Percentiles rank a stretch among this genome's conserved stretches.
phyloP scores from a whole-genome alignment of 1,284 basidiomycete species.

The Vanrija pseudolonga region DNA sequence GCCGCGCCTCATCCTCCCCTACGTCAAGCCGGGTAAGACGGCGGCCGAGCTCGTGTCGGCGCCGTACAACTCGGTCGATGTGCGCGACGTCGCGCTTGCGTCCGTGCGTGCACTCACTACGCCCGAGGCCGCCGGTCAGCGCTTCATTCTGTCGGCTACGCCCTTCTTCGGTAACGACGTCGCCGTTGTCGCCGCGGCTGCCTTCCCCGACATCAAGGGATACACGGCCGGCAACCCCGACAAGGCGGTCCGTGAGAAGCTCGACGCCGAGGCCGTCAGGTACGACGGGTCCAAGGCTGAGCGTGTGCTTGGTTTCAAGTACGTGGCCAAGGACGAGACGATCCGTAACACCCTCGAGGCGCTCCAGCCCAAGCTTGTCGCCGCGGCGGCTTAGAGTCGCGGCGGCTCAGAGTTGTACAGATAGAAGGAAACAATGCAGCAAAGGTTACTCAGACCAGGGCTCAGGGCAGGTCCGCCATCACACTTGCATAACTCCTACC shows the following conservation, averaged over 20 bases:
- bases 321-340: conserved; percentile 4
- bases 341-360: conserved; percentile 1
- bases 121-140: conserved; percentile 57
- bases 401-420: no score
- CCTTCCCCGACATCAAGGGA: not conserved
- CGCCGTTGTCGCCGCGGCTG: conserved; percentile 8
- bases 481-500: not conserved
- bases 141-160: conserved; percentile 55
- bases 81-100: conserved; percentile 52
- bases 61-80: not conserved
- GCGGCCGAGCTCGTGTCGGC: no score
- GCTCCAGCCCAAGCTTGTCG: no score
- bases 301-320: not conserved
- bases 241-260: not conserved
- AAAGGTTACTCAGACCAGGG: no score
- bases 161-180: conserved; percentile 33
- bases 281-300: conserved; percentile 1
- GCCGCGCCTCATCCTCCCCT: no score
- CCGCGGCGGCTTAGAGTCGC: no score
- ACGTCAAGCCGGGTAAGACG: no score
- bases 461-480: no score
- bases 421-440: no score
- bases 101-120: conserved; percentile 57
- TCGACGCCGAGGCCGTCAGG: not conserved
- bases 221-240: not conserved